Evolutionary conservation across 495 filamentous ascomycete genomes (phyloP), one percentile per base, ranked within the genome.

Genomic region (Penicillium bovifimosum): DNA sequence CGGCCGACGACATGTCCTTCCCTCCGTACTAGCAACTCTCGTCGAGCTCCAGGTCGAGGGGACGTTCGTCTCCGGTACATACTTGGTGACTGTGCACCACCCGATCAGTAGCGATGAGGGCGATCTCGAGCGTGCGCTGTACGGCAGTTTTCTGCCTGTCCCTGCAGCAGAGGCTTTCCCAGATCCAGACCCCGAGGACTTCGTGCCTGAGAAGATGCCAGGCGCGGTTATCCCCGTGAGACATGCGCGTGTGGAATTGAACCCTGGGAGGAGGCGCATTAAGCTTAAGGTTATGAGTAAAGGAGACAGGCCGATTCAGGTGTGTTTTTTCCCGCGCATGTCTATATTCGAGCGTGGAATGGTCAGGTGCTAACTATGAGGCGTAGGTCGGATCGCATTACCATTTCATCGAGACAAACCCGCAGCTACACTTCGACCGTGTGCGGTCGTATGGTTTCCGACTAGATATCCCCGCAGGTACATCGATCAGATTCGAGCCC

Each of bases 341-440:
- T 10, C 13, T 31, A 28, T 20, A 29, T 6, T 8, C 13, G 11
- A 24, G 6, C 17, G 11, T 5, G 1, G 20, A 26, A 13, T 41
- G 39, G 39, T 9, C 3, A 13, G 5, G 40, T 28, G 41, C 40
- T 35, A 53, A 44, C 14, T 27, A 41, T 49, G 16, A 51, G 31
- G 27, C 11, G 7, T 24, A 87, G 82, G 78, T 91, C 55, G 93
- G 93, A 16, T 95, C 89, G 50, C 93, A 98, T 67, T 98, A 97
- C 70, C 91, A 97, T 70, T 90, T 98, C 67, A 81, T 96, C 61
- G 93, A 98, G 75, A 86, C 83, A 17, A 98, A 98, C 64, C 88
- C 91, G 17, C 81, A 86, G 67, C 75, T 98, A 47, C 82, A 88
- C 62, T 98, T 98, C 67, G 93, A 98, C 67, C 87, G 93, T n/a